Conservation (phyloP, 1,284 basidiomycete genomes). For the Hymenochaete sp. region DNA sequence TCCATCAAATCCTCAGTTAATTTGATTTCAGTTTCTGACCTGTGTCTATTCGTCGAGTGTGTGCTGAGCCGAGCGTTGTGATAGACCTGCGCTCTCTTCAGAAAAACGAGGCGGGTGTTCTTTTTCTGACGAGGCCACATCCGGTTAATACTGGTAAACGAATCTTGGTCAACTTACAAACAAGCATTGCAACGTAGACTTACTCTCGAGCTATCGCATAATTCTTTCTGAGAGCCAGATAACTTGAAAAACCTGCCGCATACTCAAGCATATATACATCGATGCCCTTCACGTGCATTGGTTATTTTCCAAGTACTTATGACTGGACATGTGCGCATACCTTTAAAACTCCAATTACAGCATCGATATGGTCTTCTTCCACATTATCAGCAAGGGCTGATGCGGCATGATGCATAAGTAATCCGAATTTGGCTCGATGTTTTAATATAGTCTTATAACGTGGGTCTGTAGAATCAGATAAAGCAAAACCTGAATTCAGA, state of each 20-base stretch:
- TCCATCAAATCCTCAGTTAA: slow-evolving; percentile 75
- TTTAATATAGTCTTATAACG: slow-evolving; percentile 60
- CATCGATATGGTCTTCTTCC: slow-evolving; percentile 89
- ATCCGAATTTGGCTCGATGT: slow-evolving; percentile 63
- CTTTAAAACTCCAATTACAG: slow-evolving; percentile 51
- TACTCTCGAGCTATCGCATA: slow-evolving; percentile 64
- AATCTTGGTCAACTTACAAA: slow-evolving; percentile 9
- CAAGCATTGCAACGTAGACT: slow-evolving; percentile 22
- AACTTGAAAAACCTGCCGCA: slow-evolving; percentile 52
- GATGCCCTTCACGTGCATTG: slow-evolving; percentile 43
- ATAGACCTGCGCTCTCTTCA: slow-evolving; percentile 76
- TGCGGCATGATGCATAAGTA: slow-evolving; percentile 65
- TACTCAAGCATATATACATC: slow-evolving; percentile 72
- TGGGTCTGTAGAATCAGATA: slow-evolving; percentile 69
- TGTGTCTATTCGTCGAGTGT: slow-evolving; percentile 72
- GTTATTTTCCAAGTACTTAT: neutral
- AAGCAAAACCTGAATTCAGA: slow-evolving; percentile 65
- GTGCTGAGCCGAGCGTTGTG: slow-evolving; percentile 67
- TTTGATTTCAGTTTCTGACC: slow-evolving; percentile 74
- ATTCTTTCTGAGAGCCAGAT: slow-evolving; percentile 57
- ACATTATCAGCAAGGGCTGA: slow-evolving; percentile 47
- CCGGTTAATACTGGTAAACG: slow-evolving; percentile 45
- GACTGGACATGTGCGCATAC: neutral
- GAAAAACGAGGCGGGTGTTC: slow-evolving; percentile 66
- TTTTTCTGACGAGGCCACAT: slow-evolving; percentile 66